Conservation (phyloP, 169 alveolate species). For the Plasmodium gonderi region DNA sequence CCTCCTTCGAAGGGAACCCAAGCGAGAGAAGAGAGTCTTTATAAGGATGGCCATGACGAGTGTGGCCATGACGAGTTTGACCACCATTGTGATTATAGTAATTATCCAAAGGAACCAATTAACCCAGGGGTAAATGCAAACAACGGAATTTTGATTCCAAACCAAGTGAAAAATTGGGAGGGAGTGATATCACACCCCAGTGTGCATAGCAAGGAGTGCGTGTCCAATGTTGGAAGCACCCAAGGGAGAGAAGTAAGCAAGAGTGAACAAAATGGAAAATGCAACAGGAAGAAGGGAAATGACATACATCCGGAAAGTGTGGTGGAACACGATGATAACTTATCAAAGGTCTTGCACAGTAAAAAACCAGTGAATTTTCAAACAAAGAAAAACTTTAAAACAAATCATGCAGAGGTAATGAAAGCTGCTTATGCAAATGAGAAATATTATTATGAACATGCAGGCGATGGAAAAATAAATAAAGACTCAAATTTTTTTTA, state of each 20-base stretch:
- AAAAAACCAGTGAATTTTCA: background rate
- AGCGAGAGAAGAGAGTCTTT: background rate
- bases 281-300: background rate
- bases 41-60: background rate
- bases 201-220: background rate
- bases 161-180: background rate
- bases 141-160: too few relatives aligned
- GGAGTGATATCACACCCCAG: background rate
- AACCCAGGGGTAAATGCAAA: too few relatives aligned
- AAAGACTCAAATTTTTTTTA: background rate
- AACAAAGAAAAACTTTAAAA: background rate
- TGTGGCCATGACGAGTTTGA: background rate
- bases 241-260: background rate
- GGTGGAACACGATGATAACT: background rate
- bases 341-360: background rate
- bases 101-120: too few relatives aligned
- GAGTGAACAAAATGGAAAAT: background rate
- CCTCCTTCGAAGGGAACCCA: background rate
- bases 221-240: background rate
- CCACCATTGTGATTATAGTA: too few relatives aligned
- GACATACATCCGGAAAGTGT: background rate
- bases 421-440: background rate
- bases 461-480: background rate
- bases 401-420: background rate
- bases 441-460: conserved; percentile 5